Percentiles rank a stretch among this genome's conserved stretches.
These are phyloP conservation scores for Penicillium waksmanii DNA, from an alignment of 495 filamentous ascomycete species.

Conservation along the genomic window DNA sequence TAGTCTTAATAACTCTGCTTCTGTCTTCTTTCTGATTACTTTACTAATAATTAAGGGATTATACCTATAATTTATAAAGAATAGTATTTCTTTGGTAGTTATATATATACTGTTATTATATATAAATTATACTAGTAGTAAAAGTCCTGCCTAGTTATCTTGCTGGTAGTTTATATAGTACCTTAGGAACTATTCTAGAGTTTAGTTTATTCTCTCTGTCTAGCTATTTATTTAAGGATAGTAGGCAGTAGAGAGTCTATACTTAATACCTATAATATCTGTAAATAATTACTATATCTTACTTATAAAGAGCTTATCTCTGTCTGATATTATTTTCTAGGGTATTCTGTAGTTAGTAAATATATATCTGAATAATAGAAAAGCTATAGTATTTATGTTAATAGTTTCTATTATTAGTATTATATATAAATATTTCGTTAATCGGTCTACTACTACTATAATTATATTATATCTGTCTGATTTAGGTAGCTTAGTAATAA, in stretches of 20 bases:
- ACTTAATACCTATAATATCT: background rate
- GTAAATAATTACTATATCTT: too few relatives aligned
- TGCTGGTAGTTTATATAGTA: conserved; percentile 31
- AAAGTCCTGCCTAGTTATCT: conserved; percentile 30
- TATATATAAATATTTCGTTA: background rate
- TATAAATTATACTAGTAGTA: conserved; percentile 31
- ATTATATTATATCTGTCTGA: conserved; percentile 14
- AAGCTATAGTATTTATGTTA: background rate
- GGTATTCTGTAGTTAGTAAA: too few relatives aligned
- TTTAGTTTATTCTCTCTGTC: conserved; percentile 27
- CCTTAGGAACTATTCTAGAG: conserved; percentile 27
- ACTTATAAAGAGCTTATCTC: too few relatives aligned
- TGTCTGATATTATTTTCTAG: too few relatives aligned
- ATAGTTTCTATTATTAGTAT: background rate
- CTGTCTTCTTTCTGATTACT: background rate
- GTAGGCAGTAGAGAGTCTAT: conserved; percentile 26
- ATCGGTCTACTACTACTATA: background rate
- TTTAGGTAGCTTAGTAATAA: conserved; percentile 19
- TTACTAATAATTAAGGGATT: background rate
- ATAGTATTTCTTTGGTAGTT: conserved; percentile 11
- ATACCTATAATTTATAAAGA: conserved; percentile 23
- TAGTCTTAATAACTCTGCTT: background rate
- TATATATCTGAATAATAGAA: background rate
- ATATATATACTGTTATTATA: conserved; percentile 20
- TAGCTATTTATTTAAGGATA: conserved; percentile 36